Percentiles rank a stretch among this genome's conserved stretches.
These are phyloP conservation scores for Colletotrichum liaoningense DNA, from an alignment of 2,329 filamentous ascomycete genomes.

Conservation along the genomic window DNA sequence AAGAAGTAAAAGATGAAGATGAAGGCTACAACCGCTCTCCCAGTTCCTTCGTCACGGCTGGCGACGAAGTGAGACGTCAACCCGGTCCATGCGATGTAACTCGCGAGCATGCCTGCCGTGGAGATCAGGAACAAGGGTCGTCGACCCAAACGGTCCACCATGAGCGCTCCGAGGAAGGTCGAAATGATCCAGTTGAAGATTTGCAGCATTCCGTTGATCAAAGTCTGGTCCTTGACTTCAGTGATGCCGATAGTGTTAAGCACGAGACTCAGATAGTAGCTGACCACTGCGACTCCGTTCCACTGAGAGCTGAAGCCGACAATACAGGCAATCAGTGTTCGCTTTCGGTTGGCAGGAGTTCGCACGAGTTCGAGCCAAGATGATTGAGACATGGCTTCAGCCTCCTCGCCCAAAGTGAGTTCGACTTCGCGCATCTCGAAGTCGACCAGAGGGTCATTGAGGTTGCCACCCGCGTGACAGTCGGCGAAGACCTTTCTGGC, in stretches of 20 bases:
- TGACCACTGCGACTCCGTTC: constrained; percentile 48
- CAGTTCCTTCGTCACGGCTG: constrained; percentile 24
- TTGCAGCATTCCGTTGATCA: constrained; percentile 50
- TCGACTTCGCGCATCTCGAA: constrained; percentile 58
- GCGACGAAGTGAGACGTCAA: constrained; percentile 12
- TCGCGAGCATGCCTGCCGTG: constrained; percentile 41
- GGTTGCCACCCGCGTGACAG: constrained; percentile 63
- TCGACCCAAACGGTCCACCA: constrained; percentile 51
- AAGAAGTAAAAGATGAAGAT: constrained; percentile 37
- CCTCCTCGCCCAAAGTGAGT: constrained; percentile 56
- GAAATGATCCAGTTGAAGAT: constrained; percentile 32
- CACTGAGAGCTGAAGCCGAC: constrained; percentile 44
- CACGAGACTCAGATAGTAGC: constrained; percentile 49
- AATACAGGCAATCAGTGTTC: constrained; percentile 40
- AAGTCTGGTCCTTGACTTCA: constrained; percentile 47
- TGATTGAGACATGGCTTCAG: constrained; percentile 55
- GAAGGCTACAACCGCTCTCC: constrained; percentile 36
- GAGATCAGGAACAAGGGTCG: constrained; percentile 58
- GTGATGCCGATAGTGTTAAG: constrained; percentile 47
- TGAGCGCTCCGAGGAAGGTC: constrained; percentile 47
- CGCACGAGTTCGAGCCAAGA: constrained; percentile 45
- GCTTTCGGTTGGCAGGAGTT: constrained; percentile 42
- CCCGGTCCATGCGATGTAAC: constrained; percentile 42
- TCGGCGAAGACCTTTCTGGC: constrained; percentile 64
- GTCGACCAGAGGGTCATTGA: constrained; percentile 39